A percentile compares a stretch with the other conserved stretches of the same genome.
Conservation (phyloP, 2,329 filamentous ascomycete species). For the Podosphaera aphanis region DNA sequence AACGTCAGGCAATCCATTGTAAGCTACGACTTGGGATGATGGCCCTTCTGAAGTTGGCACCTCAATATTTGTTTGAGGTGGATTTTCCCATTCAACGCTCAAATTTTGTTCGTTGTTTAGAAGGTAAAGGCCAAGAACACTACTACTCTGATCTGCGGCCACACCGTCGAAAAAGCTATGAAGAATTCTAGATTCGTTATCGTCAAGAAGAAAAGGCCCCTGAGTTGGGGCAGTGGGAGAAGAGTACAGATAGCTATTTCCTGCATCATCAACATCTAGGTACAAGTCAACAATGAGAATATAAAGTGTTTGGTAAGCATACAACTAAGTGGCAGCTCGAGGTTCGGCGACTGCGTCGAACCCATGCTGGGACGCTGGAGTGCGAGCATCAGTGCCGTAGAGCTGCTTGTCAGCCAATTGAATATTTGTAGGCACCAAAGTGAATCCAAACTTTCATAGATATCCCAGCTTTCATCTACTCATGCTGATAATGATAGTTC, state of each 20-base stretch:
- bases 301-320: slow-evolving; percentile 17
- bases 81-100: slow-evolving; percentile 28
- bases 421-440: not conserved
- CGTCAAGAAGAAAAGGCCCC: slow-evolving; percentile 40
- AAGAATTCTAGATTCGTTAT: slow-evolving; percentile 34
- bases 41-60: slow-evolving; percentile 39
- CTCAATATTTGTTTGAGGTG: slow-evolving; percentile 42
- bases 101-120: slow-evolving; percentile 24
- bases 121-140: slow-evolving; percentile 19
- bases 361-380: slow-evolving; percentile 33
- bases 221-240: slow-evolving; percentile 37
- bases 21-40: slow-evolving; percentile 8
- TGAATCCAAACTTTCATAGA: not conserved
- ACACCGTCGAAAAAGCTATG: slow-evolving; percentile 33
- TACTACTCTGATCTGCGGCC: slow-evolving; percentile 25
- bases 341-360: slow-evolving; percentile 31
- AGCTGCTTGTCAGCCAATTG: not conserved
- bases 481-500: not conserved
- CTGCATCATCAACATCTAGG: slow-evolving; percentile 23
- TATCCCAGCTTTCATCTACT: not conserved
- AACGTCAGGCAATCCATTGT: slow-evolving; percentile 5
- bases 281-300: slow-evolving; percentile 1
- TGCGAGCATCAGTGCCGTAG: slow-evolving; percentile 29
- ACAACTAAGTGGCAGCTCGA: slow-evolving; percentile 44
- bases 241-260: slow-evolving; percentile 22